Base-by-base conservation (phyloP, 225 moss, liverwort and hornwort species). In the Rhytidiadelphus loreus region DNA sequence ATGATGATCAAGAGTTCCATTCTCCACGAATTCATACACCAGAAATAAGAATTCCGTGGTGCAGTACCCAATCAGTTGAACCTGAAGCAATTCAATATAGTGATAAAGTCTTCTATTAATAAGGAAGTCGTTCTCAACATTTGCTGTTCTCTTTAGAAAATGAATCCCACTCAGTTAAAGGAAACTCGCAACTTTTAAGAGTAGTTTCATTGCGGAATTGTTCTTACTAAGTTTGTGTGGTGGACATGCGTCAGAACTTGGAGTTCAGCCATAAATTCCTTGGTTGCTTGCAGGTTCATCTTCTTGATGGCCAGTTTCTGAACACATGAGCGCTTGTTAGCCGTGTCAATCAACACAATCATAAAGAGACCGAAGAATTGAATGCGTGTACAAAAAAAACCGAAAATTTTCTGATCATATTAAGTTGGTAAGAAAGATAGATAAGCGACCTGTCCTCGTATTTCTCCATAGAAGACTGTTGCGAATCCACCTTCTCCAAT, bases 241-340 rank as follows among this genome's bases (percentile, higher is more conserved):
- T 98, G 98, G 77, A 98, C 98, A 80, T 95, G 96, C 19, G 98
- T 98, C 13, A 98, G 97, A 26, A 98, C 97, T 95, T 98, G 97
- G 77, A 98, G 95, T 89, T 98, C 98, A n/a, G 97, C 97, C 91
- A 96, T 91, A 69, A 98, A 97, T 86, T 97, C 98, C 64, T 95
- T 94, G 66, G 97, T 95, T 75, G 96, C 96, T 89, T 95, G 97
- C 50, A 98, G 86, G 87, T 98, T 96, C 98, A 98, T 98, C 91
- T 92, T 93, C 87, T 98, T 98, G 91, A 98, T 95, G 70, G 98
- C 97, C 89, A 96, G 62, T 88, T 94, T 97, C 98, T 97, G 93
- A 90, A 71, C 76, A 87, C 53, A 89, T 5, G 43, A 82, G 30
- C 62, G 83, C 33, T 55, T n/a, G 33, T 86, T 33, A 88, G 73